Conservation (phyloP, 176 grass and related monocot genomes). For the Ampelocalamus luodianensis region DNA sequence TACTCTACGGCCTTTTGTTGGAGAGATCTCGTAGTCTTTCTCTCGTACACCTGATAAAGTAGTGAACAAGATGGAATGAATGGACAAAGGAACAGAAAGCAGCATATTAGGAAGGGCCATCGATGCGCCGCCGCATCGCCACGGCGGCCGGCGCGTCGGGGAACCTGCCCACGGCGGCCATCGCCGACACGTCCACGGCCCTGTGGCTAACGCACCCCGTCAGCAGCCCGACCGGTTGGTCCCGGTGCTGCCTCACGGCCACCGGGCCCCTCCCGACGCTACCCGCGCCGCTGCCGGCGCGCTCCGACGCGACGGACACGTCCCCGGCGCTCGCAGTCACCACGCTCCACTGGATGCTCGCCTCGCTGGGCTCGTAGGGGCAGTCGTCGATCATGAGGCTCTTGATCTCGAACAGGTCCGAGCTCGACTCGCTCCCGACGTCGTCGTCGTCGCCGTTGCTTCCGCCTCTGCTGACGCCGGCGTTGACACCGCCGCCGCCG, state of each 20-base stretch:
- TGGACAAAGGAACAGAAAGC: neutral
- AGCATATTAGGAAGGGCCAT: neutral
- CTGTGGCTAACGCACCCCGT: conserved; percentile 73
- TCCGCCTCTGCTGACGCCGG: neutral
- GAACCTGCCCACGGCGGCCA: neutral
- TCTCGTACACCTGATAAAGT: neutral
- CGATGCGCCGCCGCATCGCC: neutral
- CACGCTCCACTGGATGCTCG: conserved; percentile 89
- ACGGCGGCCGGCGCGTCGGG: conserved; percentile 8
- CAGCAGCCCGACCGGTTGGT: conserved; percentile 53
- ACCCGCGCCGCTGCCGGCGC: neutral
- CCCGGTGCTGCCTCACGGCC: conserved; percentile 13
- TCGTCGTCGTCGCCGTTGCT: conserved; percentile 1
- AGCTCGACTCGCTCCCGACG: conserved; percentile 84
- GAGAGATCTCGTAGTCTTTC: too few species aligned
- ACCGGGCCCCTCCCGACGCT: neutral
- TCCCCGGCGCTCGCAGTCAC: conserved; percentile 64
- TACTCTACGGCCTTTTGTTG: neutral
- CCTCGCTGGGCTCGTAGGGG: conserved; percentile 82
- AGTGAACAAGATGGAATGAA: neutral
- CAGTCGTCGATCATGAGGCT: conserved; percentile 66
- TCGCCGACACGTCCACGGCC: conserved; percentile 57
- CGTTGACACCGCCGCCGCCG: too few species aligned
- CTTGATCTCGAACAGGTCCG: conserved; percentile 98
- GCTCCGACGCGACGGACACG: conserved; percentile 52